Percentiles rank a stretch among this genome's conserved stretches.
These are phyloP conservation scores for Rhynchospora tenuis DNA, from an alignment of 176 grass and related monocot genomes.

Conservation along the genomic window DNA sequence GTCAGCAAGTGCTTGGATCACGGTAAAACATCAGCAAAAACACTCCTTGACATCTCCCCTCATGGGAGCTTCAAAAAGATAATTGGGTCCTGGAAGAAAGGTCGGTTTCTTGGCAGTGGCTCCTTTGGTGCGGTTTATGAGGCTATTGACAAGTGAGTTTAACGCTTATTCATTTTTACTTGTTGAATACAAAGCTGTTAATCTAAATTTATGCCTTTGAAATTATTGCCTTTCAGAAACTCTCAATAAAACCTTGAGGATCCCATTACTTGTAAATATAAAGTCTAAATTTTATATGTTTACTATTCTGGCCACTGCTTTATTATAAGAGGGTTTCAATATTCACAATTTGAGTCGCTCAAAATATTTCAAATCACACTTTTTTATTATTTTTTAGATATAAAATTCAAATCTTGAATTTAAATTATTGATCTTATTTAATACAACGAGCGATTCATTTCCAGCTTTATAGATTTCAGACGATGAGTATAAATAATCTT, in stretches of 20 bases:
- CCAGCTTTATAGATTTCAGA: no score
- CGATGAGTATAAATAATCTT: no score
- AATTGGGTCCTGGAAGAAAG: conserved; percentile 54
- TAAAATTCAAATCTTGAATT: no score
- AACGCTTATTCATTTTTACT: neutral
- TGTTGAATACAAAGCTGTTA: neutral
- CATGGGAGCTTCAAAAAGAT: conserved; percentile 40
- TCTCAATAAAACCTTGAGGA: neutral
- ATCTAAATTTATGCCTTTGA: neutral
- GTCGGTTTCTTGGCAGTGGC: conserved; percentile 51
- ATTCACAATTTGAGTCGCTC: no score
- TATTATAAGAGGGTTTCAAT: no score
- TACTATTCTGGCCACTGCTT: neutral
- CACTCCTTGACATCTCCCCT: conserved; percentile 30
- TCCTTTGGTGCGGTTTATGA: conserved; percentile 73
- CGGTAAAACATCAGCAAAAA: no score
- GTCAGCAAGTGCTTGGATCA: no score
- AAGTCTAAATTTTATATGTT: no score
- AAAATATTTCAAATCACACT: no score
- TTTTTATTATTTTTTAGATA: no score
- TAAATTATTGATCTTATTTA: no score
- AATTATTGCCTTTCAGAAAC: neutral
- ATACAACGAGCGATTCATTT: no score
- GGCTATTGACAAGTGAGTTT: conserved; percentile 72
- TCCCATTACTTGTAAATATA: neutral